A percentile compares a stretch with the other conserved stretches of the same genome.
These are phyloP conservation scores for Zygoascus biomembranicola DNA, from an alignment of 805 yeast species.

Conservation along the genomic window DNA sequence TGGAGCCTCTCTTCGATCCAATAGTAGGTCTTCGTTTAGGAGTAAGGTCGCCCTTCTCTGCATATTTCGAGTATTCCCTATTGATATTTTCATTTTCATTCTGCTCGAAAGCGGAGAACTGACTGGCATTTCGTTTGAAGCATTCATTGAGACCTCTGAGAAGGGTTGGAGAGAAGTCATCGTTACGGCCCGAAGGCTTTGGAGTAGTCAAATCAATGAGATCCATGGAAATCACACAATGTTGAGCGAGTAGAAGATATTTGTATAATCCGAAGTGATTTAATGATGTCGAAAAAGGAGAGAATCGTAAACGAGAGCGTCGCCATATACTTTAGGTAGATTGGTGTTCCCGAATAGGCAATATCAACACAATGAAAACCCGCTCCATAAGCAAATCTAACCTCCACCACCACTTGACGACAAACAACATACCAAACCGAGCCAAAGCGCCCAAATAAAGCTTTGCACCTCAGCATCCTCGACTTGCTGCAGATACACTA, in stretches of 20 bases:
- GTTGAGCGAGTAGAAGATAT: no score
- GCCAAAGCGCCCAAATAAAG: neutral
- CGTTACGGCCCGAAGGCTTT: neutral
- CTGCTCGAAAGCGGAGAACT: neutral
- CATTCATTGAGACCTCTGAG: conserved; percentile 15
- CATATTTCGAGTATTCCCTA: neutral
- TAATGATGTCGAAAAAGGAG: no score
- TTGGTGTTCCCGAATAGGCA: neutral
- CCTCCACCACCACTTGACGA: neutral
- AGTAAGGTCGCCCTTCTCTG: neutral
- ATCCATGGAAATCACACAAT: neutral
- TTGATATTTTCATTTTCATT: neutral
- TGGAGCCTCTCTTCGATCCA: conserved; percentile 6
- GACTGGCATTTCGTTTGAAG: conserved; percentile 6
- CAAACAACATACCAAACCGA: neutral
- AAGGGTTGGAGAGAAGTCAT: conserved; percentile 17
- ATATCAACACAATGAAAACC: neutral
- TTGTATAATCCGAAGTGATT: no score
- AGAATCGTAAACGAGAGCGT: no score
- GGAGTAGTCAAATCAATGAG: conserved; percentile 17
- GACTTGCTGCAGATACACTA: neutral
- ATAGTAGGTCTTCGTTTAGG: neutral
- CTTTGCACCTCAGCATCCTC: neutral
- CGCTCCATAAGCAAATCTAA: neutral
- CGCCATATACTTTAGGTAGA: neutral